phyloP scores from a whole-genome alignment of 2,329 filamentous ascomycete species.

The Blumeria graminis region DNA sequence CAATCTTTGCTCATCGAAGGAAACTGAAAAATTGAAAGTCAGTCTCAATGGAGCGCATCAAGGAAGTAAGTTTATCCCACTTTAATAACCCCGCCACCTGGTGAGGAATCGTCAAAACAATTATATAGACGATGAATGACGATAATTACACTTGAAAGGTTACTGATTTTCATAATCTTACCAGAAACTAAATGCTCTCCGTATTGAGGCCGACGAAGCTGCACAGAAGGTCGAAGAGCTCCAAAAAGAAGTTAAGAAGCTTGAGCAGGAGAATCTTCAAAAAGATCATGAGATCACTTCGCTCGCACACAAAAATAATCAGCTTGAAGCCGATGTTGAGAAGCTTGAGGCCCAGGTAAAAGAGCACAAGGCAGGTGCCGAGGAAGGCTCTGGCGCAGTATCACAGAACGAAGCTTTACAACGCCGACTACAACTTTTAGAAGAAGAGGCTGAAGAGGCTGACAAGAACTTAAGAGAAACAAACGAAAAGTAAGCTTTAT shows the following conservation, averaged over 20 bases:
- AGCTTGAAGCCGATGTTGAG: conserved; percentile 77
- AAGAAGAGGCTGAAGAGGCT: conserved; percentile 92
- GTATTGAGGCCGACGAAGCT: conserved; percentile 77
- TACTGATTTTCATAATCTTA: not conserved
- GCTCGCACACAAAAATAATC: conserved; percentile 78
- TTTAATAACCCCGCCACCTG: conserved; percentile 13
- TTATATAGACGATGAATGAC: conserved; percentile 2
- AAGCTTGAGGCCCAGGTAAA: conserved; percentile 69
- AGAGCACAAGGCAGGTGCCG: conserved; percentile 68
- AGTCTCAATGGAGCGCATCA: conserved; percentile 60
- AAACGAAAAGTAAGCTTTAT: conserved; percentile 75
- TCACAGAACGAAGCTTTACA: conserved; percentile 80
- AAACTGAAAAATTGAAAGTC: too few species aligned
- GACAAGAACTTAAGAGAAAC: conserved; percentile 92
- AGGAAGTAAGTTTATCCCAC: conserved; percentile 41
- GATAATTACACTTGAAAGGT: not conserved
- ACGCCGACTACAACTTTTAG: conserved; percentile 80
- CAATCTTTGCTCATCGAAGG: too few species aligned
- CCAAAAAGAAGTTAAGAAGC: conserved; percentile 59
- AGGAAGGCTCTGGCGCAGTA: conserved; percentile 59
- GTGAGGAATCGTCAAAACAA: not conserved
- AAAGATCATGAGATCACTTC: conserved; percentile 99
- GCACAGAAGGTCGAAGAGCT: conserved; percentile 66
- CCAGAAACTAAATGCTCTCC: conserved; percentile 87
- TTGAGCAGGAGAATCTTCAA: conserved; percentile 84